A percentile compares a stretch with the other conserved stretches of the same genome.
Evolutionary conservation across 2,329 filamentous ascomycete genomes (phyloP).

Genomic region (Geosmithia flava): DNA sequence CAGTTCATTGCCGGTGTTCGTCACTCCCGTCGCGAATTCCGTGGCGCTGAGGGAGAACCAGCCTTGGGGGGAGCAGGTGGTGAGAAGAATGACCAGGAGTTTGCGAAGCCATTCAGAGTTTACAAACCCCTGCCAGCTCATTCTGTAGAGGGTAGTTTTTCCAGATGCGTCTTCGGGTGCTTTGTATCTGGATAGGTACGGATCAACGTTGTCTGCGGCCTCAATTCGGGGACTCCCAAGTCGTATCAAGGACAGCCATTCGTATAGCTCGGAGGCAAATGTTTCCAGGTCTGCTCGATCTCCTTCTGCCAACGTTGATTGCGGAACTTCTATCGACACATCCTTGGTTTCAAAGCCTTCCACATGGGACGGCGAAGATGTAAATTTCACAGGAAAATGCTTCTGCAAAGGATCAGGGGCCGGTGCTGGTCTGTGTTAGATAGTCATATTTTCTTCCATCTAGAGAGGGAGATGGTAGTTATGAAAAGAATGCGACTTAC

Average conservation of each 20-base stretch:
- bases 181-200: conserved; percentile 56
- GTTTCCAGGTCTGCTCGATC: conserved; percentile 46
- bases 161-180: conserved; percentile 29
- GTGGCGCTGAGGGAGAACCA: conserved; percentile 46
- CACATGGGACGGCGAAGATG: conserved; percentile 11
- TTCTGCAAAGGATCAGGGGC: conserved; percentile 34
- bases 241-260: conserved; percentile 61
- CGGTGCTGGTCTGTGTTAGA: conserved; percentile 25
- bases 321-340: conserved; percentile 12
- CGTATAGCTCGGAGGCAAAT: conserved; percentile 50
- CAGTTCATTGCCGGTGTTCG: conserved; percentile 33
- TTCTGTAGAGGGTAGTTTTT: conserved; percentile 27
- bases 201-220: conserved; percentile 46
- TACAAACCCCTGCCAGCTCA: conserved; percentile 50
- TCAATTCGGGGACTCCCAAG: conserved; percentile 53
- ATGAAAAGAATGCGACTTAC: conserved; percentile 8
- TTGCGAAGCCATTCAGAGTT: conserved; percentile 37
- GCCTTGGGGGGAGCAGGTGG: conserved; percentile 24
- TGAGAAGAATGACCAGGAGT: conserved; percentile 32
- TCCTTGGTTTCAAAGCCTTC: conserved; percentile 9
- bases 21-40: conserved; percentile 32
- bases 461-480: not conserved
- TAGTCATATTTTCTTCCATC: conserved; percentile 2
- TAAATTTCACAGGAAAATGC: conserved; percentile 30
- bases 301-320: conserved; percentile 15